Conservation (phyloP, 1,284 basidiomycete species). For the Papiliotrema laurentii region DNA sequence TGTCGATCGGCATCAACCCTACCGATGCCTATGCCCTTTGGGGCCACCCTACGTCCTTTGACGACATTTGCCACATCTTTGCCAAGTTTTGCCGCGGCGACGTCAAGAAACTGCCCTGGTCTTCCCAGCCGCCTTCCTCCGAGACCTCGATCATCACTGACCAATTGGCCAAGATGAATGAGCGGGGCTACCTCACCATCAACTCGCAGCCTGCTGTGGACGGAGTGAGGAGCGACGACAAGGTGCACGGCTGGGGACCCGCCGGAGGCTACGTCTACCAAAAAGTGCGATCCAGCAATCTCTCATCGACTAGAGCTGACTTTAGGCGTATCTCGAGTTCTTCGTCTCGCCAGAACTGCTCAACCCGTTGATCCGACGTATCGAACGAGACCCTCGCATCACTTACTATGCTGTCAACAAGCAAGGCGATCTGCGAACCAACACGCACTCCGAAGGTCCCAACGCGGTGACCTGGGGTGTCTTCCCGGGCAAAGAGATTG, state of each 20-base stretch:
- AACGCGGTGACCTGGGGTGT: constrained; percentile 99
- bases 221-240: constrained; percentile 79
- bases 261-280: constrained; percentile 88
- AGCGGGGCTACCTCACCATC: constrained; percentile 90
- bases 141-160: constrained; percentile 81
- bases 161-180: constrained; percentile 79
- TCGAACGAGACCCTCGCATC: constrained; percentile 82
- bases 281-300: constrained; percentile 59
- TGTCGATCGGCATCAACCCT: constrained; percentile 68
- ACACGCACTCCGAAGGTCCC: constrained; percentile 89
- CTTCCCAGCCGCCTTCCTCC: constrained; percentile 76
- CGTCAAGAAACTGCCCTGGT: constrained; percentile 84
- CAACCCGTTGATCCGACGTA: constrained; percentile 69
- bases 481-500: constrained; percentile 95
- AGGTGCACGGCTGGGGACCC: constrained; percentile 90
- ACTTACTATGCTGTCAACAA: constrained; percentile 80
- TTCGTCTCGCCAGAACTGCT: constrained; percentile 76
- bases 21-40: constrained; percentile 75
- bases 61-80: constrained; percentile 67
- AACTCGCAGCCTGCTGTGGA: constrained; percentile 98
- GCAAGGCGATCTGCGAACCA: constrained; percentile 88
- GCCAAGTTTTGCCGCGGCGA: constrained; percentile 69
- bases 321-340: constrained; percentile 93
- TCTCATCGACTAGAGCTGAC: constrained; percentile 1
- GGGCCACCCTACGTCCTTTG: constrained; percentile 67